Percentiles rank a stretch among this genome's conserved stretches.
phyloP scores from a whole-genome alignment of 441 rosid genomes.

The Jatropha multifida region DNA sequence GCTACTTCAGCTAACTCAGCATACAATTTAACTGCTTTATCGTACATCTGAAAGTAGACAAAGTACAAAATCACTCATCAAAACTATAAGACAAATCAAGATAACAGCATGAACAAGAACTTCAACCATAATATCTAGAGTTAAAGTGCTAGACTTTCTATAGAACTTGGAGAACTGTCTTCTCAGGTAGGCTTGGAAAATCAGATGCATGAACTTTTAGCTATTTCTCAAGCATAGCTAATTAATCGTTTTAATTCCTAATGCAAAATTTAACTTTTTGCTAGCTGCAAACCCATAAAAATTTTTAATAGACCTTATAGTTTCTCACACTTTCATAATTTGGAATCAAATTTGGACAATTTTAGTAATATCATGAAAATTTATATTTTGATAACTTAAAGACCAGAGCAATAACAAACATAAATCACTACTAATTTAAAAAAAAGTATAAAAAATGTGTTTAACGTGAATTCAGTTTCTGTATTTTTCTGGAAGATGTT shows the following conservation, averaged over 20 bases:
- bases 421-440: too few relatives aligned
- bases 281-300: not conserved
- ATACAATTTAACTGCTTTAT: constrained; percentile 71
- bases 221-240: not conserved
- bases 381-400: not conserved
- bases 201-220: constrained; percentile 4
- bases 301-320: too few relatives aligned
- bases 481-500: too few relatives aligned
- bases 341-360: not conserved
- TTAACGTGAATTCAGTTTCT: too few relatives aligned
- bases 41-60: constrained; percentile 64
- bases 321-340: not conserved
- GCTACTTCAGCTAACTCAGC: constrained; percentile 93
- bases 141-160: not conserved
- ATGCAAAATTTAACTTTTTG: not conserved
- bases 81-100: constrained; percentile 9
- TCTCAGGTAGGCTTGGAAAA: not conserved
- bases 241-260: not conserved
- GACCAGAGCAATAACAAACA: not conserved
- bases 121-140: not conserved
- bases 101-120: not conserved
- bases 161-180: not conserved
- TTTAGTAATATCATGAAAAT: not conserved
- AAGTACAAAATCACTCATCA: not conserved
- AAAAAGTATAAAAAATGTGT: too few relatives aligned